A percentile compares a stretch with the other conserved stretches of the same genome.
Conservation (phyloP, 2,329 filamentous ascomycete genomes). For the Stagonosporopsis chrysanthemi region DNA sequence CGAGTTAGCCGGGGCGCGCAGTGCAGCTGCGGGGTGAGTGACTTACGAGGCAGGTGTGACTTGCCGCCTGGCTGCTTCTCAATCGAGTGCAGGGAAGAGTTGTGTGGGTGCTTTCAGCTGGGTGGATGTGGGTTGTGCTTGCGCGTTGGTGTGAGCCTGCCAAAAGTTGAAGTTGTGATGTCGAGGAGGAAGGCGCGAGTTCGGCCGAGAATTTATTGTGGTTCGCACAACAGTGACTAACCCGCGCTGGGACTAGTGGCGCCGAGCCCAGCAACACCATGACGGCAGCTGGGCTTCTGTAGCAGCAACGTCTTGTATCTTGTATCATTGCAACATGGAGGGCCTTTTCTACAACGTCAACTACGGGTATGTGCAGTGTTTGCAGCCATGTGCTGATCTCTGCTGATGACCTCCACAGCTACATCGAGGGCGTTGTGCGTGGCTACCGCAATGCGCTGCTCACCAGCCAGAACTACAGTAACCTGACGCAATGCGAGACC, state of each 20-base stretch:
- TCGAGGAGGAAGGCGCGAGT: slow-evolving; percentile 27
- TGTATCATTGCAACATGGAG: slow-evolving; percentile 69
- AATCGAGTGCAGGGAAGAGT: not conserved
- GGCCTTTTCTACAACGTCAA: slow-evolving; percentile 94
- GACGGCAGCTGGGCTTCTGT: slow-evolving; percentile 15
- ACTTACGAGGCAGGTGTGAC: slow-evolving; percentile 21
- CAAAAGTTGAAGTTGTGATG: slow-evolving; percentile 20
- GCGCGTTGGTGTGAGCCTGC: slow-evolving; percentile 9
- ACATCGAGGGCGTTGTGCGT: slow-evolving; percentile 95
- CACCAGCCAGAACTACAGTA: slow-evolving; percentile 89
- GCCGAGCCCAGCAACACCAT: slow-evolving; percentile 8
- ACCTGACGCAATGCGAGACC: slow-evolving; percentile 96
- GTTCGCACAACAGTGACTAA: not conserved
- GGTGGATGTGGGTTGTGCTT: slow-evolving; percentile 10
- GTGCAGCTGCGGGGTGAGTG: slow-evolving; percentile 14
- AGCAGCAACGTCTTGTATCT: slow-evolving; percentile 1
- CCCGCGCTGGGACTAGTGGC: not conserved
- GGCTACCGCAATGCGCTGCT: slow-evolving; percentile 95
- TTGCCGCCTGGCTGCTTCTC: not conserved
- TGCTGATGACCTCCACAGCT: slow-evolving; percentile 63
- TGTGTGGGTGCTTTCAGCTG: slow-evolving; percentile 10
- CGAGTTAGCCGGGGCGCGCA: slow-evolving; percentile 22
- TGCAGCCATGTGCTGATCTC: not conserved
- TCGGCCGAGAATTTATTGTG: slow-evolving; percentile 6
- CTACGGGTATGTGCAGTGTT: slow-evolving; percentile 72